Conservation (phyloP, 371 early-diverging fungal species). For the Rhizopus microsporus region DNA sequence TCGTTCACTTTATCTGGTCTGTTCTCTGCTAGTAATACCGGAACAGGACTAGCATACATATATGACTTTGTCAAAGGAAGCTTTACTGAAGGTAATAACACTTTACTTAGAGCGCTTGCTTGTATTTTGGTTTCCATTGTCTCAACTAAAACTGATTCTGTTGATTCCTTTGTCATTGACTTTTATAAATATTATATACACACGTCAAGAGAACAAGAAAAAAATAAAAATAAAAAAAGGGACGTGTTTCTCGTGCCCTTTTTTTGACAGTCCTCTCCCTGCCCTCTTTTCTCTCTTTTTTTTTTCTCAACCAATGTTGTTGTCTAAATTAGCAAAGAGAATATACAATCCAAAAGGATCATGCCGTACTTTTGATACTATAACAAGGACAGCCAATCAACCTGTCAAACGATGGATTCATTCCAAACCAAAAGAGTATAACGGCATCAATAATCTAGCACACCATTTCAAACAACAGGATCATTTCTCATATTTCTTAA, state of each 20-base stretch:
- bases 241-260: too few species aligned
- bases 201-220: too few species aligned
- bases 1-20: conserved; percentile 27
- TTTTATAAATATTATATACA: too few species aligned
- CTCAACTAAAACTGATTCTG: neutral
- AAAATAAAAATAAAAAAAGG: too few species aligned
- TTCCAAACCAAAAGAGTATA: conserved; percentile 25
- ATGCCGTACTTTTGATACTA: neutral
- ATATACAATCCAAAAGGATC: too few species aligned
- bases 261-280: neutral
- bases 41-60: conserved; percentile 36
- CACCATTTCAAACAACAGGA: conserved; percentile 48
- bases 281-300: neutral
- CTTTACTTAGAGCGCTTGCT: neutral
- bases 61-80: conserved; percentile 41
- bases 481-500: conserved; percentile 47
- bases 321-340: too few species aligned
- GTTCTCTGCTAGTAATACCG: conserved; percentile 21
- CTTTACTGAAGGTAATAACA: conserved; percentile 39
- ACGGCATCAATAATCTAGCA: conserved; percentile 24
- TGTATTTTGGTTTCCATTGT: neutral
- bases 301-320: neutral
- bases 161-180: neutral
- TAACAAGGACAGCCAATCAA: neutral
- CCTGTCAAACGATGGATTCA: conserved; percentile 12